phyloP scores from a whole-genome alignment of 441 rosid species.

The Brassica balearica region DNA sequence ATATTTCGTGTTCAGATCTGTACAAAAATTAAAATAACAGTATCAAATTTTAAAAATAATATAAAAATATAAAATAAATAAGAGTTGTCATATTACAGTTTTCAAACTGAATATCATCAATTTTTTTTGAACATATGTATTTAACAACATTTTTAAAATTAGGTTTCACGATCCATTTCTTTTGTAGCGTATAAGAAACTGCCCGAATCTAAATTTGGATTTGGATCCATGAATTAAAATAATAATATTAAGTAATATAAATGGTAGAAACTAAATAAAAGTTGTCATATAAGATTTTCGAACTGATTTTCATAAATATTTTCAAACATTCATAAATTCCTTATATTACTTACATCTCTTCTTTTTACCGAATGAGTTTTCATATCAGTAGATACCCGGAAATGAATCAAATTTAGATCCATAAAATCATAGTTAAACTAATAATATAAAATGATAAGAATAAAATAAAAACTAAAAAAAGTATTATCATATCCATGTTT shows the following conservation, averaged over 20 bases:
- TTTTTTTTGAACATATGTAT: not conserved
- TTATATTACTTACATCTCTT: too few species aligned
- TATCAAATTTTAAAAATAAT: not conserved
- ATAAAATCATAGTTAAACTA: not conserved
- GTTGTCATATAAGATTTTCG: not conserved
- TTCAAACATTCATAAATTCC: not conserved
- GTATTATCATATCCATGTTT: not conserved
- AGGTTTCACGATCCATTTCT: not conserved
- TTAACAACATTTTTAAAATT: not conserved
- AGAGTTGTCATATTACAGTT: not conserved
- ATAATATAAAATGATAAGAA: too few species aligned
- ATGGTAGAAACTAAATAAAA: too few species aligned
- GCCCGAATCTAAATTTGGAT: too few species aligned
- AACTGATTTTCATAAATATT: not conserved
- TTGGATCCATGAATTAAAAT: too few species aligned
- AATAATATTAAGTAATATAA: not conserved
- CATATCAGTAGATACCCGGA: not conserved
- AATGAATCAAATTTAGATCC: not conserved
- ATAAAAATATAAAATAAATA: not conserved
- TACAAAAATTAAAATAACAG: not conserved
- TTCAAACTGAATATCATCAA: not conserved
- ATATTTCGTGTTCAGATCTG: not conserved
- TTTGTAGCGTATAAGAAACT: too few species aligned
- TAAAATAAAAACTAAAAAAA: not conserved
- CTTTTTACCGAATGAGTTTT: too few species aligned